Percentiles rank a stretch among this genome's conserved stretches.
Evolutionary conservation across 1,284 basidiomycete genomes (phyloP).

Genomic region (Heterobasidion parviporum): DNA sequence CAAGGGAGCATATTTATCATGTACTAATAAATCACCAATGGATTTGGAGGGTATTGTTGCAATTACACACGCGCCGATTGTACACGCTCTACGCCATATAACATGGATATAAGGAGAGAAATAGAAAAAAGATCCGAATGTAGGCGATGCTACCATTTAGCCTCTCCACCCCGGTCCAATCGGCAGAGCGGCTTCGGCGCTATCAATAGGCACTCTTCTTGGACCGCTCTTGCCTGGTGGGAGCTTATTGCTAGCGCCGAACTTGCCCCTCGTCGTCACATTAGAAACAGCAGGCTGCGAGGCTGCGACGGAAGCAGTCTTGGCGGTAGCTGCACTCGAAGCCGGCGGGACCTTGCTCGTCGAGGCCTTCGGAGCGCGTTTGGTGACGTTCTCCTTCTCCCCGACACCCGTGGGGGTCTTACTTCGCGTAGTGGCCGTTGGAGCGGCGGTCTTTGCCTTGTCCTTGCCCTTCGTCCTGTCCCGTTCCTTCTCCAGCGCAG

Average conservation of each 20-base stretch:
- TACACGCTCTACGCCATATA: no score
- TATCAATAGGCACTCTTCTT: slow-evolving; percentile 48
- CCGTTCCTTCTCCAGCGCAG: slow-evolving; percentile 7
- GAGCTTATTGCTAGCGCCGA: slow-evolving; percentile 12
- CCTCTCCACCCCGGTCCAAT: not conserved
- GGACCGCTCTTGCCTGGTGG: slow-evolving; percentile 33
- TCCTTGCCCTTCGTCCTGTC: not conserved
- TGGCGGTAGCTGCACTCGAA: not conserved
- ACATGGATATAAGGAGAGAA: no score
- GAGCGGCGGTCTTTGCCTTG: not conserved
- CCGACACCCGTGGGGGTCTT: not conserved
- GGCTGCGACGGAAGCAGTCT: not conserved
- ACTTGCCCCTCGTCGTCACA: slow-evolving; percentile 6
- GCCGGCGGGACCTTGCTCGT: slow-evolving; percentile 1
- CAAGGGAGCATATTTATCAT: no score
- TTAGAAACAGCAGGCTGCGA: not conserved
- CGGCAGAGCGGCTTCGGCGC: slow-evolving; percentile 41
- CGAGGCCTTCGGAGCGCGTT: slow-evolving; percentile 6
- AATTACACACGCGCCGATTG: not conserved
- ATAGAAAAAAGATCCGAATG: no score
- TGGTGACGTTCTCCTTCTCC: slow-evolving; percentile 13
- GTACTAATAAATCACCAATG: not conserved
- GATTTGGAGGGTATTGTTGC: not conserved
- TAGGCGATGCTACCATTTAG: not conserved
- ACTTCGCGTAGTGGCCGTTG: not conserved